Conservation (phyloP, 192 early-diverging fungal genomes). For the Coemansia sp. region DNA sequence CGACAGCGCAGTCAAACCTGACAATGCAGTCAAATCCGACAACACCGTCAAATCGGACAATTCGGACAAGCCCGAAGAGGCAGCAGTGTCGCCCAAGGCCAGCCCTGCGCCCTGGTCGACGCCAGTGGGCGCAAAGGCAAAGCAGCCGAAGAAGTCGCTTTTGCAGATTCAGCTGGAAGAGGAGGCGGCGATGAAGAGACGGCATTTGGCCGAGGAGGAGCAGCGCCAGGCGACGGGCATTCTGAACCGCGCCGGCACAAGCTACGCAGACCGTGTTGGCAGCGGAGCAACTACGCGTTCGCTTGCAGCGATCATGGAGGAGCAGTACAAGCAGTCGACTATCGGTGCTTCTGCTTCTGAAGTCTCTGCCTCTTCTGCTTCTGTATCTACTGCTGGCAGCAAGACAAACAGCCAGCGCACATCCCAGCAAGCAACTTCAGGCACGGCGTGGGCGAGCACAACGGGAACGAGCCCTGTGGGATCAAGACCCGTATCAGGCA, state of each 20-base stretch:
- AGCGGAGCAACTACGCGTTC: conserved; percentile 15
- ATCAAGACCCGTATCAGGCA: neutral
- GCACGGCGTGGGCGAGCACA: conserved; percentile 15
- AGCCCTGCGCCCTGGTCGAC: conserved; percentile 48
- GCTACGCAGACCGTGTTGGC: conserved; percentile 46
- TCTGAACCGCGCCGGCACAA: conserved; percentile 17
- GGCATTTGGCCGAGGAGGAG: conserved; percentile 28
- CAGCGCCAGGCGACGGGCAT: conserved; percentile 11
- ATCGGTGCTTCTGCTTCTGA: neutral
- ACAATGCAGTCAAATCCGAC: neutral
- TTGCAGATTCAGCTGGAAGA: conserved; percentile 56
- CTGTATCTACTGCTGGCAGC: neutral
- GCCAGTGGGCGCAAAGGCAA: conserved; percentile 13
- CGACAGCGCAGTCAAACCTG: neutral
- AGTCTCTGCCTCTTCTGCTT: neutral
- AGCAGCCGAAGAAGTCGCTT: conserved; percentile 50
- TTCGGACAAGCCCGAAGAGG: neutral
- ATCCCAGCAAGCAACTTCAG: neutral
- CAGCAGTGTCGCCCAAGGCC: neutral
- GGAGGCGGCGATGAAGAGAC: conserved; percentile 34
- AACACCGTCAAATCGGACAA: neutral
- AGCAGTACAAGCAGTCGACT: conserved; percentile 37
- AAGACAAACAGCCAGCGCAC: conserved; percentile 7
- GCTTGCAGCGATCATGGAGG: conserved; percentile 47
- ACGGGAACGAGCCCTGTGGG: neutral